Base-by-base conservation (phyloP, 164 flowering plant species). In the Sextonia rubra region DNA sequence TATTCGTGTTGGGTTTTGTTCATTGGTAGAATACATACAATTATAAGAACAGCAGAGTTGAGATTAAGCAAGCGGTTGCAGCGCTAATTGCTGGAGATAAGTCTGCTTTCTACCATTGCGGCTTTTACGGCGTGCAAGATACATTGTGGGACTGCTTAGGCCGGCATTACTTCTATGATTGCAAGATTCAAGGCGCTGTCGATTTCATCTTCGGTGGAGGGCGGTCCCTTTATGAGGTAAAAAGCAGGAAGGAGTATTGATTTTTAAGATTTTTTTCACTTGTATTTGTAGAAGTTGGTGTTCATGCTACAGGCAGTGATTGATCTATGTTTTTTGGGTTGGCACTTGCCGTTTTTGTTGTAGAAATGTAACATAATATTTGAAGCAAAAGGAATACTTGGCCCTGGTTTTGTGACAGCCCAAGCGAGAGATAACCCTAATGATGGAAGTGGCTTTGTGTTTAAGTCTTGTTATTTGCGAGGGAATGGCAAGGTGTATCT, bases 141-240 rank as follows among this genome's bases (percentile, higher is more conserved):
- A 86, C 89, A 0, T 55, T 86, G 6, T 71, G 47, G 69, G 89
- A 84, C 47, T 44, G 9, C 0, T 1, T 0, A 6, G 84, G 85
- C 15, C 77, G 87, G 5, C 86, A 81, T 68, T 81, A 44, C 60
- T 85, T 76, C 78, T 1, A 73, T 0, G 2, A 12, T 27, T 85
- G 88, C 70, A 69, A 63, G 60, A 75, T 85, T 22, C 68, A 77
- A 69, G 86, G 88, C 0, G 79, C 72, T 0, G 64, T 79, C 1
- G 86, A 85, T 78, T 85, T 85, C 67, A 85, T 85, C 22, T 85
- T 66, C 12, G 85, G 86, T 8, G 0, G 1, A 22, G 86, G 79
- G 22, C 85, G 77, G 37, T 84, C 85, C 2, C 3, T 77, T 1
- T 85, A 71, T n/a, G 72, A 82, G 81, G 85, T 78, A 58, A 3